These are phyloP conservation scores for Pisolithus tinctorius DNA, from an alignment of 768 basidiomycete genomes.

Conservation along the genomic window DNA sequence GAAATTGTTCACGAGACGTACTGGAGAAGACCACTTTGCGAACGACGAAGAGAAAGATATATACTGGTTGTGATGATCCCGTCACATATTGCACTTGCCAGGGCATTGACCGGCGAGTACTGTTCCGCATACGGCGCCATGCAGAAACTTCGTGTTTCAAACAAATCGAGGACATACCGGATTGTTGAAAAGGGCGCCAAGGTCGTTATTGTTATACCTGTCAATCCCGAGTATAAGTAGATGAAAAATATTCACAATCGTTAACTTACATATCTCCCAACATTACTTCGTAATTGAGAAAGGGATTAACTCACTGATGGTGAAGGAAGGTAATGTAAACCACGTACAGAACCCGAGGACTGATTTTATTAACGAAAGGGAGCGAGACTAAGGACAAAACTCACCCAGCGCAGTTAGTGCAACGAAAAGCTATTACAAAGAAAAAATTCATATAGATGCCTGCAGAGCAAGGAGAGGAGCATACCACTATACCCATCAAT, in stretches of 20 bases:
- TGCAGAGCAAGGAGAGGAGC: not conserved
- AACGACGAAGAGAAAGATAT: conserved; percentile 10
- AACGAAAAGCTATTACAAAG: conserved; percentile 1
- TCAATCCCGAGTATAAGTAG: not conserved
- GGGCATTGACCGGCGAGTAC: conserved; percentile 4
- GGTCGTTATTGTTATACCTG: not conserved
- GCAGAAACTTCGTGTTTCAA: not conserved
- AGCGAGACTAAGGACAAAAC: not conserved
- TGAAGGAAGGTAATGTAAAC: not conserved
- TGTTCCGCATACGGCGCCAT: not conserved
- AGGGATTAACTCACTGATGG: not conserved
- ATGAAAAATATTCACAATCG: not conserved
- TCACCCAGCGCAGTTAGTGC: conserved; percentile 10
- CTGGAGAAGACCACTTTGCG: conserved; percentile 8
- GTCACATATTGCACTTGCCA: conserved; percentile 18
- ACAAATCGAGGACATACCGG: not conserved
- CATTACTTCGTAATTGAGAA: not conserved
- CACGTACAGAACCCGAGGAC: not conserved
- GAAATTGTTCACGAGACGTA: not conserved
- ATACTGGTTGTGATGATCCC: conserved; percentile 12
- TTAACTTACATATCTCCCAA: not conserved
- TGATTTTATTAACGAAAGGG: not conserved
- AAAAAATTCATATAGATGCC: not conserved
- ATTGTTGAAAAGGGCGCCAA: not conserved
- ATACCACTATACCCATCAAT: conserved; percentile 12